Conservation (phyloP, 2,329 filamentous ascomycete genomes). For the Fusarium musae region DNA sequence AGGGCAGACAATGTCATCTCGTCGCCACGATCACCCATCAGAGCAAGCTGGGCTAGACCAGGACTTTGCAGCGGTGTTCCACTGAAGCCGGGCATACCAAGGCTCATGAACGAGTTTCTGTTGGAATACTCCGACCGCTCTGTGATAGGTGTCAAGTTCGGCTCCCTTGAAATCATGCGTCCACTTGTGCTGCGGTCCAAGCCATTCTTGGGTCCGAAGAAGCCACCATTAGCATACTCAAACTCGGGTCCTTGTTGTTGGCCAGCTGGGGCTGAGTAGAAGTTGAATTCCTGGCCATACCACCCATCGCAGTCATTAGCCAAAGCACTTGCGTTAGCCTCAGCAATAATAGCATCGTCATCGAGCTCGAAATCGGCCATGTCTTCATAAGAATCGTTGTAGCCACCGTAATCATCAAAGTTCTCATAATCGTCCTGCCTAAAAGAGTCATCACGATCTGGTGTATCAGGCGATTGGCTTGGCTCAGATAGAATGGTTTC, state of each 20-base stretch:
- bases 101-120: constrained; percentile 86
- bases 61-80: constrained; percentile 71
- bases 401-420: constrained; percentile 52
- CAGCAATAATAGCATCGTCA: constrained; percentile 92
- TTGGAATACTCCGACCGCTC: constrained; percentile 97
- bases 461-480: constrained; percentile 22
- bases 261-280: constrained; percentile 76
- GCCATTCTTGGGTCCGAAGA: constrained; percentile 81
- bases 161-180: constrained; percentile 79
- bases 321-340: constrained; percentile 91
- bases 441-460: constrained; percentile 17
- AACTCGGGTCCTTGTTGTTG: constrained; percentile 59
- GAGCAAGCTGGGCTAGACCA: constrained; percentile 80
- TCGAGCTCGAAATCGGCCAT: constrained; percentile 75
- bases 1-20: constrained; percentile 80
- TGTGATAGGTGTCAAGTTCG: constrained; percentile 94
- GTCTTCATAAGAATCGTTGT: constrained; percentile 68
- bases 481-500: constrained; percentile 27
- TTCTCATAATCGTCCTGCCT: constrained; percentile 61
- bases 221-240: constrained; percentile 83
- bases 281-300: constrained; percentile 96
- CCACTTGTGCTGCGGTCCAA: constrained; percentile 78
- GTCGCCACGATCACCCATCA: constrained; percentile 64
- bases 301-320: constrained; percentile 93
- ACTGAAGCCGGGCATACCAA: constrained; percentile 57